phyloP scores from a whole-genome alignment of 2,329 filamentous ascomycete species.

The Fusarium xylarioides region DNA sequence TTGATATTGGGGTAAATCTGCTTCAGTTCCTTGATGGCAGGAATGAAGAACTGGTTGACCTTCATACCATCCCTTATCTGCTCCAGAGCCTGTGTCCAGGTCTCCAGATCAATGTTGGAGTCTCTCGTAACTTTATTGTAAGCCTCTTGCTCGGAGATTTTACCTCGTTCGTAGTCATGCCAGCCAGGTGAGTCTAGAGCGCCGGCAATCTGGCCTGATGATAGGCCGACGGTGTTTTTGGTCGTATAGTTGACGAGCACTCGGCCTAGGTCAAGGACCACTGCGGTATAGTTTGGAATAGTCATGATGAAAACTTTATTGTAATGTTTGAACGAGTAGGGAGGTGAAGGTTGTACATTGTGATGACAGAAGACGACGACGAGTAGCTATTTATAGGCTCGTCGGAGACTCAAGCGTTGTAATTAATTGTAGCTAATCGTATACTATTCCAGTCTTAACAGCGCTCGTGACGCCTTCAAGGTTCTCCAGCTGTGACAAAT shows the following conservation, averaged over 20 bases:
- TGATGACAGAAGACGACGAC: not conserved
- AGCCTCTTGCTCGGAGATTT: not conserved
- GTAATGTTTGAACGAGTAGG: too few species aligned
- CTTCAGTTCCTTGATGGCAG: not conserved
- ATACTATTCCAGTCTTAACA: not conserved
- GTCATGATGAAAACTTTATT: not conserved
- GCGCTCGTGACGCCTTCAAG: not conserved
- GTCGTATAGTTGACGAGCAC: not conserved
- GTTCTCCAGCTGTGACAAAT: not conserved
- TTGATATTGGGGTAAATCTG: not conserved
- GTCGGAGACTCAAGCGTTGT: not conserved
- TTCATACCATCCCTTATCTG: not conserved
- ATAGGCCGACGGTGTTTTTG: not conserved
- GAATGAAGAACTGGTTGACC: not conserved
- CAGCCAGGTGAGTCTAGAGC: not conserved
- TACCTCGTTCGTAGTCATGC: not conserved
- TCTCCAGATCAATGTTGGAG: not conserved
- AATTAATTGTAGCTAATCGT: not conserved
- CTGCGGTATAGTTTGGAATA: not conserved
- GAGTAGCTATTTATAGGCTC: not conserved
- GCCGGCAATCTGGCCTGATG: not conserved
- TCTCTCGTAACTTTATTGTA: not conserved
- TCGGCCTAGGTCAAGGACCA: not conserved
- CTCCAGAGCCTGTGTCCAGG: not conserved
- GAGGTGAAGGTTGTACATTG: too few species aligned